phyloP scores from a whole-genome alignment of 345 rosid species.

The Gossypium herbaceum region DNA sequence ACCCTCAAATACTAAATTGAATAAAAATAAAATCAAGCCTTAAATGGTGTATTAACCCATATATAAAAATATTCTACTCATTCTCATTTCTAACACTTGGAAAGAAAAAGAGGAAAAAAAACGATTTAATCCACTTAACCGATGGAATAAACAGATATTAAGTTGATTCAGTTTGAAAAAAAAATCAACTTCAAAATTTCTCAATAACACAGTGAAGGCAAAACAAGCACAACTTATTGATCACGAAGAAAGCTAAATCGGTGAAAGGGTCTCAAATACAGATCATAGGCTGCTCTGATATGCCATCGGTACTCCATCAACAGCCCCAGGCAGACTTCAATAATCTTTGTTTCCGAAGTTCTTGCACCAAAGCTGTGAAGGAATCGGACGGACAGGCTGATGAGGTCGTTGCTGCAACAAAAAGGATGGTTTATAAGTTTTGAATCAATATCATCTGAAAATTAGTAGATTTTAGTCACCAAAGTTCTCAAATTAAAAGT shows the following conservation, averaged over 20 bases:
- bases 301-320: background rate
- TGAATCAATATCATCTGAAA: background rate
- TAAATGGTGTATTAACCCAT: no score
- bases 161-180: background rate
- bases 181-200: background rate
- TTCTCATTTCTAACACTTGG: no score
- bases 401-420: conserved; percentile 96
- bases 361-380: conserved; percentile 99
- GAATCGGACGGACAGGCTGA: conserved; percentile 88
- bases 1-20: no score
- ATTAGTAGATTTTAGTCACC: background rate
- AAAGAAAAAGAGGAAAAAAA: no score
- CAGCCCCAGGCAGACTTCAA: conserved; percentile 11
- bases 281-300: background rate
- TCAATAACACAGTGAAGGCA: background rate
- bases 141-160: no score
- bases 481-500: background rate
- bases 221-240: conserved; percentile 21
- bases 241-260: background rate
- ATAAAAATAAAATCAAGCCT: no score
- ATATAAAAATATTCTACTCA: no score
- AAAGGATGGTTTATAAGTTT: background rate
- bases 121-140: no score
- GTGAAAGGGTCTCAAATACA: background rate
- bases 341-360: conserved; percentile 91